Percentiles rank a stretch among this genome's conserved stretches.
Evolutionary conservation across 1,139 yeast genomes (phyloP).

Genomic region (Meyerozyma carpophila): DNA sequence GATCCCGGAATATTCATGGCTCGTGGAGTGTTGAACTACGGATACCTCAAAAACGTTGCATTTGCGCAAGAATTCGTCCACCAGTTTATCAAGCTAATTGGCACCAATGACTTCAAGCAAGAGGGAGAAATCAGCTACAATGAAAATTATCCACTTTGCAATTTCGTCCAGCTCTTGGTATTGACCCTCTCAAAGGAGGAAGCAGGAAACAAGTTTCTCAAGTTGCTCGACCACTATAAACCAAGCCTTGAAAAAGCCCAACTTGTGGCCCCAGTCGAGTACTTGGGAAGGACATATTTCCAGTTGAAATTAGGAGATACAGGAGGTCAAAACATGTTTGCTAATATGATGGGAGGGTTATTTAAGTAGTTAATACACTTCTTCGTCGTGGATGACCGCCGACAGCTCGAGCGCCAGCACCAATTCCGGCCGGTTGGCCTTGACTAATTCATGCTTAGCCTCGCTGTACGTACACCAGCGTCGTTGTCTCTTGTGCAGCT

Average conservation of each 20-base stretch:
- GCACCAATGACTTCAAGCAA: conserved; percentile 10
- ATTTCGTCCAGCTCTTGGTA: conserved; percentile 66
- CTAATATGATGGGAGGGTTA: conserved; percentile 82
- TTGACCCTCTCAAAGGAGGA: conserved; percentile 56
- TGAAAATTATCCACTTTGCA: conserved; percentile 38
- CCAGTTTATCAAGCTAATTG: conserved; percentile 30
- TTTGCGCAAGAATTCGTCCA: conserved; percentile 44
- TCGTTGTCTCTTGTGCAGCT: conserved; percentile 51
- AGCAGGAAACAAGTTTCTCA: conserved; percentile 47
- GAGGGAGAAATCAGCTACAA: conserved; percentile 13
- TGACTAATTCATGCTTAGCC: conserved; percentile 59
- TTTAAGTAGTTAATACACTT: conserved; percentile 28
- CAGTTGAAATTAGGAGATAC: conserved; percentile 44
- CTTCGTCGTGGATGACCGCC: conserved; percentile 28
- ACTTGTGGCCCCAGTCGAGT: conserved; percentile 40
- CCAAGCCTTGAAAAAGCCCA: conserved; percentile 23
- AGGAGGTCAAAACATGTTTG: conserved; percentile 63
- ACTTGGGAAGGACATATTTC: conserved; percentile 41
- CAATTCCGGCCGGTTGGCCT: conserved; percentile 64
- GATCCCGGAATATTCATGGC: conserved; percentile 51
- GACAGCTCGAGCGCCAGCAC: conserved; percentile 58
- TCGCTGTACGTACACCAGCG: conserved; percentile 73
- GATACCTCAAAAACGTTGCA: conserved; percentile 58
- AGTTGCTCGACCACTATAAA: conserved; percentile 43
- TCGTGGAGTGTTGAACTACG: conserved; percentile 66